Base-by-base conservation (phyloP, 257 asterid genomes). In the Lantana camara region DNA sequence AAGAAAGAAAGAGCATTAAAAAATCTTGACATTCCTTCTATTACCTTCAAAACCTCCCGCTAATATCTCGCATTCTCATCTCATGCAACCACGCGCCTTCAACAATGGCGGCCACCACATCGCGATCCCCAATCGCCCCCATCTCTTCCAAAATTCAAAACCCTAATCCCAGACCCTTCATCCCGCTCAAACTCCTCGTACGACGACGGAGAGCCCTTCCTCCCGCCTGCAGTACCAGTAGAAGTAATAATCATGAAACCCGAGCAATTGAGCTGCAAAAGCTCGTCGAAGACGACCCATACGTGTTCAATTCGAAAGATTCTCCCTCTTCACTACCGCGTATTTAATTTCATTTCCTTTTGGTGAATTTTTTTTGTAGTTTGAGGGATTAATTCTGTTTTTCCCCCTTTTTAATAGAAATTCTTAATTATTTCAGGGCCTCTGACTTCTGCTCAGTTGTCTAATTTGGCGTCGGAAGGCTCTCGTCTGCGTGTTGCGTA, bases 401-500 rank as follows among this genome's bases (percentile, higher is more conserved):
- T 20, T 32, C 15, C 41, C 11, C 10, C 40, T 13, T 22, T 45
- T 7, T 38, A 48, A 52, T 37, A 14, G 38, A 67, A 58, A 15
- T 16, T 64, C 50, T 27, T 27, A 27, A 30, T 57, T 66, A 23
- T 44, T 72, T 74, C 68, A 94, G 97, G 90, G 81, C 98, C 99
- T 22, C 67, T 94, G 52, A 91, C 99, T 8, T 88, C 99, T 16
- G 96, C 93, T 23, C 80, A 75, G 32, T 65, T 94, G 68, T 80
- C 90, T 5, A 88, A 83, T 66, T 71, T 82, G 84, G 77, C 85
- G 7, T 55, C 91, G 3, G 91, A 79, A 71, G 98, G 99, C 45
- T 68, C 96, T 80, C 85, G 80, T 60, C 91, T 94, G 46, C 99
- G 99, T 29, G 99, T 94, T 58, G 98, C 99, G 5, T 94, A 94